Evolutionary conservation across 352 stramenopile genomes (phyloP), one percentile per base, ranked within the genome.

Genomic region (Pilasporangium apinafurcum): DNA sequence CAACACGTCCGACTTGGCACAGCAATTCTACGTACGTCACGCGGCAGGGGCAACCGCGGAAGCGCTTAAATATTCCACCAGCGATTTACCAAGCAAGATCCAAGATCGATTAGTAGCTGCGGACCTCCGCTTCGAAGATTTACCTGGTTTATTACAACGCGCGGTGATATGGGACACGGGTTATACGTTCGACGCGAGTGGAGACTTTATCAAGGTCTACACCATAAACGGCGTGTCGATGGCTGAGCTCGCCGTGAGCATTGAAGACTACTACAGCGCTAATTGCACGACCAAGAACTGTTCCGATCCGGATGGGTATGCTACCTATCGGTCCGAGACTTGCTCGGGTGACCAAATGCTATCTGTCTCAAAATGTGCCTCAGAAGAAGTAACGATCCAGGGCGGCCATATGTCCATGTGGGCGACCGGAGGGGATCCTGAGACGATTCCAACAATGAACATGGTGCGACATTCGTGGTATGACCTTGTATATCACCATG

Each of bases 141-240:
- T 62, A 16, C 53, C 53, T 16, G 26, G 34, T n/a, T 46, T 68
- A 21, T 48, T 73, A 7, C 66, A 74, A 41, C 59, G 53, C 9
- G 55, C 65, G 14, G 28, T 74, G 4, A 26, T 74, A 6, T 74
- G 65, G 65, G 62, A 74, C 51, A 57, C 62, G 8, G 65, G 65
- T 1, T n/a, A n/a, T 22, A 48, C 21, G n/a, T n/a, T n/a, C n/a
- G 43, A 20, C 20, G 21, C 35, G 17, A n/a, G n/a, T n/a, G n/a
- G n/a, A n/a, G n/a, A n/a, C n/a, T 60, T 64, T 22, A 48, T 50
- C 21, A 40, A 37, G 18, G 48, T 76, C 8, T 53, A 65, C 31
- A 59, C 56, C 1, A 40, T 59, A 4, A 22, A 27, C 24, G 56
- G 55, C 18, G 42, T 56, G 13, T 43, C 44, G 2, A 64, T 68